Base-by-base conservation (phyloP, 176 grass and related monocot genomes). In the Olyra latifolia region DNA sequence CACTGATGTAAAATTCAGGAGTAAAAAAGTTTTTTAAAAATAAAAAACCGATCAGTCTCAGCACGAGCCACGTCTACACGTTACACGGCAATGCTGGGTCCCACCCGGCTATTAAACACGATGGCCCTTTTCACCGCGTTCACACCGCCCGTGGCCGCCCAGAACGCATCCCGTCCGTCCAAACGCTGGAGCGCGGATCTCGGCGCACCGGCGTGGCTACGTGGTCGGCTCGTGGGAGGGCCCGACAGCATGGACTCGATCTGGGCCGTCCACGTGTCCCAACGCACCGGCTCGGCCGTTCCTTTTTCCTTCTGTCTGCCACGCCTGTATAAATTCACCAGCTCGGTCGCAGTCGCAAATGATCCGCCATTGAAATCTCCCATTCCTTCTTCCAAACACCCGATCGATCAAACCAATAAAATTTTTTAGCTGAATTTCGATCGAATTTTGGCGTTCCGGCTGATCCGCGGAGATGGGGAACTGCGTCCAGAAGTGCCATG, bases 231-330 rank as follows among this genome's bases (percentile, higher is more conserved):
- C 30, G 25, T 7, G 56, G 71, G 6, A 45, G 64, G 78, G 57
- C 74, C 58, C 48, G 28, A 19, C 66, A 30, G 5, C 8, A 22
- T 7, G 5, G 46, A 58, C 56, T 46, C 42, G 22, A 84, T 79
- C 80, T 0, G 7, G 56, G 25, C 82, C 82, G 27, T 69, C 81
- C 81, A 88, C 87, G 87, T 84, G 75, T 83, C 69, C 22, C 0
- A 19, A 2, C 47, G 0, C 3, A 16, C 55, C 23, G 42, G 38
- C 28, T 27, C 52, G 9, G 24, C 6, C 5, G 8, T 8, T 7
- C 23, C 56, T 8, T 38, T 41, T 16, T n/a, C 19, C 2, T 10
- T 15, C 20, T 29, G 25, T n/a, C 65, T 14, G 13, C 19, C 13
- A 29, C 76, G 53, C 38, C 87, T 58, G 71, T 72, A 89, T 80